A percentile compares a stretch with the other conserved stretches of the same genome.
phyloP scores from a whole-genome alignment of 495 filamentous ascomycete species.

The Trichoderma virens region DNA sequence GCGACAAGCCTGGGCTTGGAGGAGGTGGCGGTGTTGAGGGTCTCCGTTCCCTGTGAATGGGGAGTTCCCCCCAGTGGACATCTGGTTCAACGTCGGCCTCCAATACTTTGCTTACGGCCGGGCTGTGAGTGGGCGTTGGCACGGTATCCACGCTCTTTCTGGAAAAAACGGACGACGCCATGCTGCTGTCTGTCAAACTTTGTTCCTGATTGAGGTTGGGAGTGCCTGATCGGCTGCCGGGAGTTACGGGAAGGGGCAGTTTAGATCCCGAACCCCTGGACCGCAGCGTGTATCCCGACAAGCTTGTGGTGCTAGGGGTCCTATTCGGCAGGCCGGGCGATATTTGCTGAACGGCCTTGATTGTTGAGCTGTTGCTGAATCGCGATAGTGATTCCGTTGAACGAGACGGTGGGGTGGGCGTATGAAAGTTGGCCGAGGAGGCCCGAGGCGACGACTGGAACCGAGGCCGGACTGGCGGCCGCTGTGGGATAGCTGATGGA shows the following conservation, averaged over 20 bases:
- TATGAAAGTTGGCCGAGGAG: background rate
- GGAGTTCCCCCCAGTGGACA: background rate
- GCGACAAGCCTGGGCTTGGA: background rate
- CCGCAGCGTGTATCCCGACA: slow-evolving; percentile 10
- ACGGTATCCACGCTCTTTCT: slow-evolving; percentile 3
- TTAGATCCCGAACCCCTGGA: slow-evolving; percentile 4
- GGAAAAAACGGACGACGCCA: slow-evolving; percentile 8
- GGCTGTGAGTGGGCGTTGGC: slow-evolving; percentile 3
- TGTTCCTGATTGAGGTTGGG: slow-evolving; percentile 5
- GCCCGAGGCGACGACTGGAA: background rate
- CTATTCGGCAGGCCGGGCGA: background rate
- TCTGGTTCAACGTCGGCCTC: background rate
- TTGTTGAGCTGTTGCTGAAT: background rate
- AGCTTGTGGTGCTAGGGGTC: background rate
- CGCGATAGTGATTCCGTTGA: background rate
- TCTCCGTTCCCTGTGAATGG: background rate
- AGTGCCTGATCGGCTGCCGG: slow-evolving; percentile 7
- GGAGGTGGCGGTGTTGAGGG: background rate
- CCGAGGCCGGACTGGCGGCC: background rate
- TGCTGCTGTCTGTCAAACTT: slow-evolving; percentile 11
- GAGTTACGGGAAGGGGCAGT: slow-evolving; percentile 7
- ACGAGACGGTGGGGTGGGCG: background rate
- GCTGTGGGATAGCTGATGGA: background rate
- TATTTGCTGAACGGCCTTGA: background rate
- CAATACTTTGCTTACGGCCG: background rate